These are phyloP conservation scores for Colletotrichum sp. DNA, from an alignment of 2,329 filamentous ascomycete species.

Conservation along the genomic window DNA sequence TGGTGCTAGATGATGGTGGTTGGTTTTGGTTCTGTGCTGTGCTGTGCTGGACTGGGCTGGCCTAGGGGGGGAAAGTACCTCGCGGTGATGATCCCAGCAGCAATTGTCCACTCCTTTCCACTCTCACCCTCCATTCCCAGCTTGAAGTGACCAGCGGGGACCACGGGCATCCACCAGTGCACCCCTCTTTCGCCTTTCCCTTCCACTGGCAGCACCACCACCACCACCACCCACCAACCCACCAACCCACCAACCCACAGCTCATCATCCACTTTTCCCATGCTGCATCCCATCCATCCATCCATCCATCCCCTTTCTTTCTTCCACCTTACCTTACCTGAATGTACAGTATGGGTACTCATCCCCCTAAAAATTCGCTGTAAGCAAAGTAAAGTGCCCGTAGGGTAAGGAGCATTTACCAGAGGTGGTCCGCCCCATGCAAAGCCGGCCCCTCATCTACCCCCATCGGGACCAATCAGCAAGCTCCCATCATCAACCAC, in stretches of 20 bases:
- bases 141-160: neutral
- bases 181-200: neutral
- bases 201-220: neutral
- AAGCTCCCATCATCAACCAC: slow-evolving; percentile 11
- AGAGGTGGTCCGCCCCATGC: slow-evolving; percentile 1
- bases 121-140: neutral
- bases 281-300: neutral
- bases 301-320: neutral
- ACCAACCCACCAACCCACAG: neutral
- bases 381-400: neutral
- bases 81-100: neutral
- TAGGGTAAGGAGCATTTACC: neutral
- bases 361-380: neutral
- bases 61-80: neutral
- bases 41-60: neutral
- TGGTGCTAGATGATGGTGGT: neutral
- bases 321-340: neutral
- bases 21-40: neutral
- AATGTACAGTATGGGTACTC: neutral
- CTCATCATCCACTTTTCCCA: neutral
- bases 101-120: neutral
- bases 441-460: neutral
- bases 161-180: neutral
- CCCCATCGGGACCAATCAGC: slow-evolving; percentile 9
- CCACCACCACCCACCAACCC: neutral